Base-by-base conservation (phyloP, 1,139 yeast species). In the Pichia sp. region DNA sequence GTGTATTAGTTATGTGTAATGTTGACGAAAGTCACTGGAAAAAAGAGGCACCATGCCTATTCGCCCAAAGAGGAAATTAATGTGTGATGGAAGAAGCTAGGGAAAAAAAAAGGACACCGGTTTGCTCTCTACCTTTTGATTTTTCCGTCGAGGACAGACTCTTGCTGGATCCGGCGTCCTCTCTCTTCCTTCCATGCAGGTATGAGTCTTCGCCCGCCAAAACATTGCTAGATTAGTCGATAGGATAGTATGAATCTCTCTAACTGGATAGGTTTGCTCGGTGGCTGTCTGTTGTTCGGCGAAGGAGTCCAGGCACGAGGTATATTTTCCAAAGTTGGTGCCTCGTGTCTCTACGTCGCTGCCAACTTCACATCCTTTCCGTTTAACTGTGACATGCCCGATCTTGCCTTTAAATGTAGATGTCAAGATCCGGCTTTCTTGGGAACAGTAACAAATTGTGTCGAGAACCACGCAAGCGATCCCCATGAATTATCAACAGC, bases 401-500 rank as follows among this genome's bases (percentile, higher is more conserved):
- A 67, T 49, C 55, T 66, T 43, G 64, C 67, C n/a, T 66, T 61
- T 50, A 62, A 61, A 40, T 67, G 70, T 52, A 60, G 69, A 12
- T 72, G 75, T 52, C 52, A 59, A 14, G 63, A 69, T 58, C 61
- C 63, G 2, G 60, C 67, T 4, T 72, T 69, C 54, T 50, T 72
- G 45, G 72, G 72, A 5, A 69, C 74, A 0, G 65, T 70, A 4
- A 58, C 71, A 14, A 55, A 64, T 30, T 72, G 75, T 56, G 65
- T 71, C 33, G 72, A 70, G 38, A 55, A 57, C 5, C 58, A 61
- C 55, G 55, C 71, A 31, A 48, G 46, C 14, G 66, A 66, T 54
- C 64, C 64, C 17, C 56, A 63, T 3, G 61, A 62, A 10, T 53
- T 68, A 6, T 64, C 71, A 4, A 59, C 55, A 6, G 71, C 72